Base-by-base conservation (phyloP, 164 flowering plant genomes). In the Magnolia sinica region DNA sequence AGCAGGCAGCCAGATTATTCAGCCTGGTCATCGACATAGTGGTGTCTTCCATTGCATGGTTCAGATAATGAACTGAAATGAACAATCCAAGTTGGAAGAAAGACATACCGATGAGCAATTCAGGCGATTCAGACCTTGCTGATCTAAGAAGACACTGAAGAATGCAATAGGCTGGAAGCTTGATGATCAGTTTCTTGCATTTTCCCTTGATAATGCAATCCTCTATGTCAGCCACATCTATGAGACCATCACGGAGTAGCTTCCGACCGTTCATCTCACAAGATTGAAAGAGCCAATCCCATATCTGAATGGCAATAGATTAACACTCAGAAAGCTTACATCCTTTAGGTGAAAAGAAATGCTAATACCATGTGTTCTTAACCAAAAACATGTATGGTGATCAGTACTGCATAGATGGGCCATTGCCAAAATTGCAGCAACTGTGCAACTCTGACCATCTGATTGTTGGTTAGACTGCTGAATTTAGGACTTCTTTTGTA, bases 241-340 rank as follows among this genome's bases (percentile, higher is more conserved):
- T 86, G 51, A 93, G 68, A 76, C 93, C 95, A 22, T 91, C 92
- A 4, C 71, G 90, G 59, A 95, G 83, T 13, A 93, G 91, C 64
- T 85, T 81, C 80, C 91, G 81, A 49, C 98, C 94, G 76, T 91
- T 89, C 74, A 85, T 85, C 79, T 91, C 94, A 70, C 91, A 92
- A 0, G 95, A 88, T 76, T 85, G 89, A 74, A 93, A 93, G 70
- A 95, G 83, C 96, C 98, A 92, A 71, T 89, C 97, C 95, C 96
- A 91, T 2, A 93, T 86, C 97, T 95, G 82, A 71, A 55, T n/a
- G 55, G 37, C 18, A 70, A 9, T 24, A 24, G 23, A 68, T 68
- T 23, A 27, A 29, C 8, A 68, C 9, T 14, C 20, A 64, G 24
- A 11, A 64, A 59, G 45, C 23, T 68, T 2, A 55, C 18, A 55